Base-by-base conservation (phyloP, 2,329 filamentous ascomycete species). In the Fusarium goolgardi region DNA sequence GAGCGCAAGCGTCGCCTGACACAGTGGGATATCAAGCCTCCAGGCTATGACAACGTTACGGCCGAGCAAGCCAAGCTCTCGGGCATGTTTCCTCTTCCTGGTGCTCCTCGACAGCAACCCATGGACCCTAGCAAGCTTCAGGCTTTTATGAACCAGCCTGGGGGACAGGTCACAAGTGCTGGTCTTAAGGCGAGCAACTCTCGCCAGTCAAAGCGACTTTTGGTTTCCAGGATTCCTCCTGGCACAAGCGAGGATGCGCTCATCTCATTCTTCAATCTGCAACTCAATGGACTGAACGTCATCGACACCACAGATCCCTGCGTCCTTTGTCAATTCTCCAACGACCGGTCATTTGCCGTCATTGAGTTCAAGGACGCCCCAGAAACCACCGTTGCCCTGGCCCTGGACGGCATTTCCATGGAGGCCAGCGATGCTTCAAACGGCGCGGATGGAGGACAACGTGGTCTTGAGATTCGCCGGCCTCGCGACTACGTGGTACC, bases 21-120 rank as follows among this genome's bases (percentile, higher is more conserved):
- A 35, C 96, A 99, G 80, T 99, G 96, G 96, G 96, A 99, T 78
- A 97, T 99, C 79, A 99, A 99, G 82, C 96, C 96, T 8, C 93
- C 94, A 18, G 95, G 96, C 44, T 99, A 99, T 76, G 96, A 99
- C 77, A 97, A 96, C 79, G 95, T 99, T 70, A 97, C 96, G 4
- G 94, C 96, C 23, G 96, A 99, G 80, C 96, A 99, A 79, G 96
- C 96, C 51, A 99, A 99, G 84, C 86, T 99, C 44, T 99, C 96
- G 71, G 91, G 95, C 83, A 97, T 99, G 96, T 99, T 99, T 83
- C 94, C 96, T 63, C 88, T 99, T 45, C 96, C 96, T 5, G 96
- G 96, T 69, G 96, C 96, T 65, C 96, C 96, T 55, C 90, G 96
- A 72, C 94, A 97, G 78, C 94, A 97, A 76, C 91, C 93, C 34